Base-by-base conservation (phyloP, 2,329 filamentous ascomycete species). In the Elsinoe australis region DNA sequence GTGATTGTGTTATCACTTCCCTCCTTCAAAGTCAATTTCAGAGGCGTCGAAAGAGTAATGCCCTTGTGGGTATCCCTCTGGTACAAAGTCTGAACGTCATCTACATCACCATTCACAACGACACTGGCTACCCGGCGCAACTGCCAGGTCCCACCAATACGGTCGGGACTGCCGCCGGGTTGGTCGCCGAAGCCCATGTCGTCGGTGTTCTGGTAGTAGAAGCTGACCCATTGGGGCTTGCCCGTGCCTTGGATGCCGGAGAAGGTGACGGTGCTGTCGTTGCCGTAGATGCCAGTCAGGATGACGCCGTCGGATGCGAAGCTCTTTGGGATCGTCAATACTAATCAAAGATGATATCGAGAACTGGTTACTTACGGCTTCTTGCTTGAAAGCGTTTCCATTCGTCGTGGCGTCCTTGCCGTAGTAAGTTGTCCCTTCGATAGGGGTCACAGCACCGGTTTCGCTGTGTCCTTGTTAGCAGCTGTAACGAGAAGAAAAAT, bases 81-180 rank as follows among this genome's bases (percentile, higher is more conserved):
- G 54, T 68, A 75, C 15, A 77, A 56, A 5, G 72, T 72, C 53
- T 76, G 64, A 2, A 76, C 64, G 19, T 69, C 66, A 38, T 73
- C 65, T 0, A 64, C 69, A 44, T 70, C 66, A 2, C 68, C 72
- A 52, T 79, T 82, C 2, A 81, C 74, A 0, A 79, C 64, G 1
- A 82, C 77, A 39, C 77, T 79, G 55, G 72, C 73, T 49, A 81
- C 75, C 7, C 78, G 71, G 3, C 78, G 71, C 4, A 82, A 63
- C 52, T 79, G 74, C 77, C 77, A 82, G 0, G 67, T 62, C 0
- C 78, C 77, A 4, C 73, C 73, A 48, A 82, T 79, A 5, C 78
- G 71, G 56, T 82, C 77, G 0, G 78, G 78, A 0, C 65, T 62
- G 4, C 78, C 78, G 34, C 71, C 72, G 1, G 78, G 63, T 52